Evolutionary conservation across 2,329 filamentous ascomycete species (phyloP).

Genomic region (Cadophora sp.): DNA sequence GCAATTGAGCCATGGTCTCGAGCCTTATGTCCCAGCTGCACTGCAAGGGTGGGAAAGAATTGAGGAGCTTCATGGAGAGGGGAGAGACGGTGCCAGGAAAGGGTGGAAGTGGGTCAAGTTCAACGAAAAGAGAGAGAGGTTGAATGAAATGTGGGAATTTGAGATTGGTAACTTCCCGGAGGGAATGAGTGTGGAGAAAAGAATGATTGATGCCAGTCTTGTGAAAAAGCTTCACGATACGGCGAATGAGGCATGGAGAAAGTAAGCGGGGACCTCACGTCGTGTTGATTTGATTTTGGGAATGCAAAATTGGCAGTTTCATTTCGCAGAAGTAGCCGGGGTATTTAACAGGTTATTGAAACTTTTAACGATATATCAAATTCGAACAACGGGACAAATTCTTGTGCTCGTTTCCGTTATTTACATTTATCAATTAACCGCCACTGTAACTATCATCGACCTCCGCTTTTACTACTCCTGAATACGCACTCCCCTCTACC

Average conservation of each 20-base stretch:
- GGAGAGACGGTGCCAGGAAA: constrained; percentile 15
- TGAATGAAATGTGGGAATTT: constrained; percentile 21
- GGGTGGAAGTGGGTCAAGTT: constrained; percentile 21
- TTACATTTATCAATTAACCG: background rate
- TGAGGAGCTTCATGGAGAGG: background rate
- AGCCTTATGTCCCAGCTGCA: constrained; percentile 13
- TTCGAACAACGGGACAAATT: background rate
- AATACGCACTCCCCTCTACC: background rate
- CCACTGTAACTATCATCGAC: background rate
- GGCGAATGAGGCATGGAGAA: constrained; percentile 13
- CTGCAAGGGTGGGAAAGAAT: constrained; percentile 15
- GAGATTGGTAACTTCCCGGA: constrained; percentile 16
- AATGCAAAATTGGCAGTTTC: too few species aligned
- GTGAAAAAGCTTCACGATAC: constrained; percentile 12
- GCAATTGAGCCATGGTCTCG: constrained; percentile 1
- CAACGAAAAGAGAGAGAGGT: constrained; percentile 10
- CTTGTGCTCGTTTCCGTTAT: background rate
- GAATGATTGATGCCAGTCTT: constrained; percentile 15
- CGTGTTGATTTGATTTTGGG: too few species aligned
- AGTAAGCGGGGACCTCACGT: background rate
- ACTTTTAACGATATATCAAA: too few species aligned
- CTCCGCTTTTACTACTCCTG: background rate
- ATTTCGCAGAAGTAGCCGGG: too few species aligned
- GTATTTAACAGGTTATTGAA: too few species aligned
- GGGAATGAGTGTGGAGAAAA: constrained; percentile 16